Conservation (phyloP, 495 filamentous ascomycete species). For the Cairneyella variabilis region DNA sequence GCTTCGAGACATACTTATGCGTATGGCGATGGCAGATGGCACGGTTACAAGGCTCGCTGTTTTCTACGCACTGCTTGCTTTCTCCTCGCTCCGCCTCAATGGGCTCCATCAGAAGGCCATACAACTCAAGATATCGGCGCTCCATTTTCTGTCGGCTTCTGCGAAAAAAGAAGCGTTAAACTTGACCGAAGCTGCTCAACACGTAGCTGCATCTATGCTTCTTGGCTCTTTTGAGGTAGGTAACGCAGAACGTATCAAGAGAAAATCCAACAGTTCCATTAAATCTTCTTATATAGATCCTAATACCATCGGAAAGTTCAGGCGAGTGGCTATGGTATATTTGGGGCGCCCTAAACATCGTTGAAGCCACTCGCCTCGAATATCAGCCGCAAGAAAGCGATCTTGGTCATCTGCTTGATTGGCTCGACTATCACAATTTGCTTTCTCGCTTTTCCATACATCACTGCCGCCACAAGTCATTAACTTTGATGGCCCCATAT, state of each 20-base stretch:
- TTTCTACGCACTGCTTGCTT: constrained; percentile 28
- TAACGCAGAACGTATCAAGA: constrained; percentile 1
- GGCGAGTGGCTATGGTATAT: constrained; percentile 29
- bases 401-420: constrained; percentile 15
- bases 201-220: constrained; percentile 35
- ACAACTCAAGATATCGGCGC: constrained; percentile 30
- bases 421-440: constrained; percentile 27
- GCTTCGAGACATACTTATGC: constrained; percentile 26
- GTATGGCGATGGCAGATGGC: constrained; percentile 23
- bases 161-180: constrained; percentile 9
- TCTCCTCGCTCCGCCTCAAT: constrained; percentile 31
- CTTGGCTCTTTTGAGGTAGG: constrained; percentile 34
- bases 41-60: constrained; percentile 24
- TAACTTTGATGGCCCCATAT: not conserved
- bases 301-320: constrained; percentile 22
- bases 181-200: constrained; percentile 29
- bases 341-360: constrained; percentile 20
- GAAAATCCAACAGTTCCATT: constrained; percentile 6
- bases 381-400: constrained; percentile 6
- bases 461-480: constrained; percentile 22
- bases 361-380: constrained; percentile 17
- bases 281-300: constrained; percentile 18
- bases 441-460: constrained; percentile 24
- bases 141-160: constrained; percentile 25
- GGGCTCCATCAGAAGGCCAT: constrained; percentile 28